Evolutionary conservation across 2,329 filamentous ascomycete species (phyloP).

Genomic region (Diaporthe sp.): DNA sequence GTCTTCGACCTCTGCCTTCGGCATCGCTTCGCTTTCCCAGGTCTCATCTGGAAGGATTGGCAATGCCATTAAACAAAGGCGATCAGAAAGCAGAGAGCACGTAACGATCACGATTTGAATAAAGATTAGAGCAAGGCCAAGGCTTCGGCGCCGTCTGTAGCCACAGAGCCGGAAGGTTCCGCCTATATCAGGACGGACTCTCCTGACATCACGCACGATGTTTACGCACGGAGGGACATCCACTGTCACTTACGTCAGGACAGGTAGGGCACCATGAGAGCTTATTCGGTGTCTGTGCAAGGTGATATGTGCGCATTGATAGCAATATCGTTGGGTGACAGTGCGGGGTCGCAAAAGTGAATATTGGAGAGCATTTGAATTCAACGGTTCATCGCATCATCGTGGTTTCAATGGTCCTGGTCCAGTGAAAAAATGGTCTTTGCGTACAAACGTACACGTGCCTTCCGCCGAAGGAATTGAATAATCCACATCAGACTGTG

Average conservation of each 20-base stretch:
- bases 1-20: not conserved
- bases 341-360: not conserved
- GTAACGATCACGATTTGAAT: too few relatives aligned
- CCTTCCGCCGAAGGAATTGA: too few relatives aligned
- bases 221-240: not conserved
- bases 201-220: not conserved
- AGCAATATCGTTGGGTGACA: not conserved
- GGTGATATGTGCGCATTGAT: slow-evolving; percentile 11
- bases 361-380: not conserved
- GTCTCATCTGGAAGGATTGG: not conserved
- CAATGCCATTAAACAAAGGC: not conserved
- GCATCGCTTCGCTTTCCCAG: not conserved
- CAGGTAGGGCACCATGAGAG: not conserved
- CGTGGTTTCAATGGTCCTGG: not conserved
- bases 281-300: slow-evolving; percentile 1
- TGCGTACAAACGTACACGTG: not conserved
- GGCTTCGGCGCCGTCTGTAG: not conserved
- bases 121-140: not conserved
- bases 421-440: not conserved
- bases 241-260: not conserved
- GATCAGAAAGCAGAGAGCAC: not conserved
- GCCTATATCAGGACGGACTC: not conserved
- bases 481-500: too few relatives aligned
- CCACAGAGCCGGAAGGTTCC: not conserved
- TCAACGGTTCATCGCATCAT: too few relatives aligned